These are phyloP conservation scores for Halenospora varia DNA, from an alignment of 495 filamentous ascomycete genomes.

Conservation along the genomic window DNA sequence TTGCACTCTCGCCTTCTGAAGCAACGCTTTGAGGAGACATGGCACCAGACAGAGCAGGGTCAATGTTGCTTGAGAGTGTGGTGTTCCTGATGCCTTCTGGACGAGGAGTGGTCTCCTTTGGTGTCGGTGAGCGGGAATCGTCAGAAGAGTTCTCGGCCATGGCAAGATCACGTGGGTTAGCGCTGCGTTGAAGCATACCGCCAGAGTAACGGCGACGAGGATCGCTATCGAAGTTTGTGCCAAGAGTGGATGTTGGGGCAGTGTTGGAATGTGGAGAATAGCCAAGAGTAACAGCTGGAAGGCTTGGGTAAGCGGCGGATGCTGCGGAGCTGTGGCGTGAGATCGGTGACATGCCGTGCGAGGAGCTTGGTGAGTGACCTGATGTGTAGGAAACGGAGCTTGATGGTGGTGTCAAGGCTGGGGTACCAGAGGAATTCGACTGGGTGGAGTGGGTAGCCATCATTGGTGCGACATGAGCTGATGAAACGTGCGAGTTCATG, in stretches of 20 bases:
- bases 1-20: slow-evolving; percentile 35
- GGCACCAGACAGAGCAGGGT: slow-evolving; percentile 44
- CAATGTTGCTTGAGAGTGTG: slow-evolving; percentile 47
- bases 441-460: slow-evolving; percentile 51
- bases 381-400: slow-evolving; percentile 81
- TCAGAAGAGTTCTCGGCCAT: slow-evolving; percentile 60
- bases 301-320: slow-evolving; percentile 73
- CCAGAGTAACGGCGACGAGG: slow-evolving; percentile 84
- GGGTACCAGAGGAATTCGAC: slow-evolving; percentile 58
- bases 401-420: slow-evolving; percentile 87
- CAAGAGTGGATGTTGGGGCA: slow-evolving; percentile 72
- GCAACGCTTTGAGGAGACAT: slow-evolving; percentile 13
- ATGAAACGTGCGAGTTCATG: slow-evolving; percentile 47
- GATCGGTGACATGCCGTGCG: slow-evolving; percentile 57
- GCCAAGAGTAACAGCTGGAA: slow-evolving; percentile 68
- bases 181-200: slow-evolving; percentile 72
- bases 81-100: slow-evolving; percentile 33
- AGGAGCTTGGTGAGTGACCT: slow-evolving; percentile 75
- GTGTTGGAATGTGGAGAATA: slow-evolving; percentile 62
- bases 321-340: slow-evolving; percentile 57
- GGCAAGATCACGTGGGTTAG: slow-evolving; percentile 33
- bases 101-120: slow-evolving; percentile 28
- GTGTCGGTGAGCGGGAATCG: slow-evolving; percentile 37
- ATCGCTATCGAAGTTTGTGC: slow-evolving; percentile 73
- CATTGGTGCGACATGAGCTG: slow-evolving; percentile 55